Evolutionary conservation across 768 basidiomycete genomes (phyloP), one percentile per base, ranked within the genome.

Genomic region (Rhizopogon sp.): DNA sequence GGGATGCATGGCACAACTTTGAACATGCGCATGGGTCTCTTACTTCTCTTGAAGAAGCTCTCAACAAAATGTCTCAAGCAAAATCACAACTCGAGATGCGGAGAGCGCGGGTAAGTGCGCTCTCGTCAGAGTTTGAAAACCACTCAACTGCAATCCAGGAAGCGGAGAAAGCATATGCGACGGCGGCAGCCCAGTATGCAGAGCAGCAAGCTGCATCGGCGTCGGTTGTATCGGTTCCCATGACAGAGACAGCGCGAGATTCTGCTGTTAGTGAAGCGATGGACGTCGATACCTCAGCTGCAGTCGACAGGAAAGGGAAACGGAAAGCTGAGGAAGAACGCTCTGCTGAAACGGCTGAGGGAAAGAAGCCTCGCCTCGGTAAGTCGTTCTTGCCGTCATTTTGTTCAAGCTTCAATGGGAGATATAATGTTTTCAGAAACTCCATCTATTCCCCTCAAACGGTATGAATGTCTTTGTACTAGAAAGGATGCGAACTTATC

Each of bases 1-100:
- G 91, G 85, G 91, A 94, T 53, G 87, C 90, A 1, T 96, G 92
- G 90, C 64, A 86, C 16, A 72, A 78, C n/a, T 97, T 98, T 62
- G 96, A 98, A 66, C 82, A 91, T 59, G 72, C 88, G 3, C 78
- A 93, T 62, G 96, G 96, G 0, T 78, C 82, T 22, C 74, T 91
- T 13, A 74, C 80, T 29, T 81, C 84, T 39, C 74, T 91, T 29
- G 83, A 90, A 39, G 71, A 73, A 9, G 81, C 81, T 41, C 65
- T 87, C 43, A 80, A 81, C 53, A 82, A 83, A 57, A 74, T 91
- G 20, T 81, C 88, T 58, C 81, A 80, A 58, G 84, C 86, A 16
- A 81, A 80, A 56, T 73, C 72, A 45, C 81, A 85, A 49, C 79
- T 85, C n/a, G 83, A 87, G 54, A 70, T 73, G 14, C 75, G 79